Conservation (phyloP, 2,329 filamentous ascomycete species). For the Botrytis aclada region DNA sequence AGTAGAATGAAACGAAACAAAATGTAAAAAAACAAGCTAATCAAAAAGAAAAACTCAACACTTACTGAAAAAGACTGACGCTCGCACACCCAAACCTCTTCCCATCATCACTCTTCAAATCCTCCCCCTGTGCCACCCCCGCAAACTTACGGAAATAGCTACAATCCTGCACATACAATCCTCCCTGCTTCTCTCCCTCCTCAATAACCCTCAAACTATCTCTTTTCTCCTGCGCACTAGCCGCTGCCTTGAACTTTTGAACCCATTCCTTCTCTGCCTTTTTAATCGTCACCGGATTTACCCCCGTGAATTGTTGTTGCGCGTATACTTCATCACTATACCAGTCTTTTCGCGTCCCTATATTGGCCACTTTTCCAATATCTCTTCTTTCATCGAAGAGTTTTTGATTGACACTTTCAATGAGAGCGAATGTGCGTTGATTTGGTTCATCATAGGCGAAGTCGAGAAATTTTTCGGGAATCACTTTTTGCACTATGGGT, state of each 20-base stretch:
- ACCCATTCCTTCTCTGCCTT: constrained; percentile 26
- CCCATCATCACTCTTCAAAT: constrained; percentile 22
- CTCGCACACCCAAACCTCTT: constrained; percentile 38
- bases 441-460: constrained; percentile 15
- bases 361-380: constrained; percentile 11
- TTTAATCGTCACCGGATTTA: constrained; percentile 35
- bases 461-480: constrained; percentile 9
- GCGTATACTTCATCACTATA: constrained; percentile 41
- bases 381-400: constrained; percentile 11
- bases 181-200: background rate
- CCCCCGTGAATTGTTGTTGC: constrained; percentile 42
- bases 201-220: constrained; percentile 21
- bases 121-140: background rate
- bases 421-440: background rate
- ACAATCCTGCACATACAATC: constrained; percentile 32
- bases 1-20: background rate
- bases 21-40: background rate
- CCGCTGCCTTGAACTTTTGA: constrained; percentile 22
- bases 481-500: constrained; percentile 13
- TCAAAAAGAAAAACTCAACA: constrained; percentile 23
- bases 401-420: constrained; percentile 6
- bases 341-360: constrained; percentile 29
- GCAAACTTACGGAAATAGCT: constrained; percentile 33
- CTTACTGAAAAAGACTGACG: constrained; percentile 45
- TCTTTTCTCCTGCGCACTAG: background rate